phyloP scores from a whole-genome alignment of 176 grass and related monocot genomes.

The Calamus simplicifolius region DNA sequence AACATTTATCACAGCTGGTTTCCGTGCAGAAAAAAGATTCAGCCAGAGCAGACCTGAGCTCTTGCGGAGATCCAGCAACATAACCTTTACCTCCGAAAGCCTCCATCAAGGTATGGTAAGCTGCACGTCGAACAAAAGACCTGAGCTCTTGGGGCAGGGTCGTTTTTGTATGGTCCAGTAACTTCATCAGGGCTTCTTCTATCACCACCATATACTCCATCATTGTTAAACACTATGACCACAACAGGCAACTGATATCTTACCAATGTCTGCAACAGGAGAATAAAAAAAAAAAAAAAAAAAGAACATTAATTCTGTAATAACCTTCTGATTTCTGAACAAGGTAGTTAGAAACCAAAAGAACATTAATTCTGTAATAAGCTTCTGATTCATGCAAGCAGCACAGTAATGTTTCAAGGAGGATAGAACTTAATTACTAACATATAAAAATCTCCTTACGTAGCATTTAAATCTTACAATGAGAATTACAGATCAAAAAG shows the following conservation, averaged over 20 bases:
- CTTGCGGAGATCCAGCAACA: constrained; percentile 43
- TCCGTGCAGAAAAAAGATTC: constrained; percentile 67
- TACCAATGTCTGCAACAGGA: constrained; percentile 58
- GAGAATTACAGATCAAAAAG: too few species aligned
- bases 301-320: too few species aligned
- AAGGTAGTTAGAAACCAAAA: too few species aligned
- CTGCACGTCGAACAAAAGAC: constrained; percentile 73
- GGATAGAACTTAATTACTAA: too few species aligned
- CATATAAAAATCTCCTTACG: too few species aligned
- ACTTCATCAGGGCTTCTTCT: constrained; percentile 73
- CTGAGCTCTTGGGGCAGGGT: constrained; percentile 88
- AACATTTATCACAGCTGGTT: constrained; percentile 72
- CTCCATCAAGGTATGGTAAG: constrained; percentile 82
- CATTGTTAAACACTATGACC: constrained; percentile 89
- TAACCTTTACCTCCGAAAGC: constrained; percentile 89
- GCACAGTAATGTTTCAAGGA: too few species aligned
- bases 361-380: too few species aligned
- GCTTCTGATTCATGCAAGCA: too few species aligned
- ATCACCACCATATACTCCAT: constrained; percentile 88
- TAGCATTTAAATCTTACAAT: too few species aligned
- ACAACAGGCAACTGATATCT: constrained; percentile 78
- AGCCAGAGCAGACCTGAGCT: constrained; percentile 59
- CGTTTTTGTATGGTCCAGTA: constrained; percentile 73
- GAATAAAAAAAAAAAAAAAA: too few species aligned
- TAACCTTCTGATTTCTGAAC: too few species aligned